These are phyloP conservation scores for Coprinopsis strossmayeri DNA, from an alignment of 768 basidiomycete species.

Conservation along the genomic window DNA sequence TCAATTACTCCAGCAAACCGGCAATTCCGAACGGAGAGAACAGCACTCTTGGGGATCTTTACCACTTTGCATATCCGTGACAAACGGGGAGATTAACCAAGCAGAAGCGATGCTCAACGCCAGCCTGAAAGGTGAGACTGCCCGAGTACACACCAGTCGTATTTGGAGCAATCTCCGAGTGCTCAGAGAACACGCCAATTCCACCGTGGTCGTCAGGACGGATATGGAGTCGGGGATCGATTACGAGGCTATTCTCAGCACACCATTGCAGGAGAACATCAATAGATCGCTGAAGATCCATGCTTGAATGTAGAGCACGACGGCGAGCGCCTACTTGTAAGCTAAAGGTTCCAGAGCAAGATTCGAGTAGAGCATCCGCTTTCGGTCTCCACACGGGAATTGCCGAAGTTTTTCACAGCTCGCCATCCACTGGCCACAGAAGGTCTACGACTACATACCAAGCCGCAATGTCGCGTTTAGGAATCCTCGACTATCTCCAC, in stretches of 20 bases:
- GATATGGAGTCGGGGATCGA: slow-evolving; percentile 41
- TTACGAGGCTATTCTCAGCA: slow-evolving; percentile 31
- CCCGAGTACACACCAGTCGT: slow-evolving; percentile 29
- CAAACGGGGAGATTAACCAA: slow-evolving; percentile 4
- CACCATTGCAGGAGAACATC: slow-evolving; percentile 35
- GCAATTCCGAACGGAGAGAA: slow-evolving; percentile 58
- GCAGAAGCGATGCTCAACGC: not conserved
- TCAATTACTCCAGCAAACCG: slow-evolving; percentile 38
- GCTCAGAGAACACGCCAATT: slow-evolving; percentile 30
- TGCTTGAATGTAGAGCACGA: too few species aligned
- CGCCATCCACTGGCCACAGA: not conserved
- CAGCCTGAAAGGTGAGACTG: not conserved
- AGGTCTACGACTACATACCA: not conserved
- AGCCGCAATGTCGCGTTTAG: slow-evolving; percentile 6
- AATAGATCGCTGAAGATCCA: not conserved
- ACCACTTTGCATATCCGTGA: slow-evolving; percentile 56
- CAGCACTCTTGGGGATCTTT: slow-evolving; percentile 52
- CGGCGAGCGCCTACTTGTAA: too few species aligned
- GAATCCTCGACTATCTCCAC: slow-evolving; percentile 42
- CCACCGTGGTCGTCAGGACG: slow-evolving; percentile 19
- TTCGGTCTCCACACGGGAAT: not conserved
- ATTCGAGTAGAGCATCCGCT: too few species aligned
- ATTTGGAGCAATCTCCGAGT: slow-evolving; percentile 23
- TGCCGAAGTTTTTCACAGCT: not conserved
- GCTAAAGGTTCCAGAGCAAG: too few species aligned